Evolutionary conservation across 2,329 filamentous ascomycete species (phyloP).

Genomic region (Paecilomyces sp.): DNA sequence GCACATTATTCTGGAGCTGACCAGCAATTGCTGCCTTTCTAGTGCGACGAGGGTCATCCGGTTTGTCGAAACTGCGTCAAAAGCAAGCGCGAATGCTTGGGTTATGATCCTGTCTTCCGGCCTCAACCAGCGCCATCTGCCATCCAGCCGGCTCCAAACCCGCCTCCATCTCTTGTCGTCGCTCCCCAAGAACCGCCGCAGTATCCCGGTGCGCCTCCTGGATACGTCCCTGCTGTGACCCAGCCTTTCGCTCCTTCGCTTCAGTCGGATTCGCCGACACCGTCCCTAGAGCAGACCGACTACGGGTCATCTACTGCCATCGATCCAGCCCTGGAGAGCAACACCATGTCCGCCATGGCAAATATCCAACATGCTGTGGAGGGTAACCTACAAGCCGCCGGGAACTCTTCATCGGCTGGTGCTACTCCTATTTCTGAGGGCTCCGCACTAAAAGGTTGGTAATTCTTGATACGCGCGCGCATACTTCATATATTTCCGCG

Average conservation of each 20-base stretch:
- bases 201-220: conserved; percentile 31
- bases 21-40: conserved; percentile 14
- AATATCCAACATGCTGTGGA: conserved; percentile 27
- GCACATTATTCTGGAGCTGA: conserved; percentile 9
- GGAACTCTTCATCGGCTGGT: conserved; percentile 15
- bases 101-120: conserved; percentile 64
- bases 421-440: conserved; percentile 28
- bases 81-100: conserved; percentile 60
- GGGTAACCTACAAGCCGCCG: conserved; percentile 17
- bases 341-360: conserved; percentile 22
- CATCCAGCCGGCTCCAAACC: conserved; percentile 54
- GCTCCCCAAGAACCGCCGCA: conserved; percentile 31
- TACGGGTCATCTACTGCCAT: conserved; percentile 49
- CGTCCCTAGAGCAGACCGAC: conserved; percentile 45
- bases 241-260: conserved; percentile 32
- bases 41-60: conserved; percentile 96
- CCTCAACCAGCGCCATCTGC: conserved; percentile 64
- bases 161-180: conserved; percentile 33
- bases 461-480: neutral
- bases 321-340: conserved; percentile 59
- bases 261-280: conserved; percentile 29
- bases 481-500: neutral
- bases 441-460: conserved; percentile 44
- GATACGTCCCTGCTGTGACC: conserved; percentile 31
- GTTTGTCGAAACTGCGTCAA: conserved; percentile 69